A percentile compares a stretch with the other conserved stretches of the same genome.
These are phyloP conservation scores for Cercospora nicotianae DNA, from an alignment of 2,329 filamentous ascomycete genomes.

Conservation along the genomic window DNA sequence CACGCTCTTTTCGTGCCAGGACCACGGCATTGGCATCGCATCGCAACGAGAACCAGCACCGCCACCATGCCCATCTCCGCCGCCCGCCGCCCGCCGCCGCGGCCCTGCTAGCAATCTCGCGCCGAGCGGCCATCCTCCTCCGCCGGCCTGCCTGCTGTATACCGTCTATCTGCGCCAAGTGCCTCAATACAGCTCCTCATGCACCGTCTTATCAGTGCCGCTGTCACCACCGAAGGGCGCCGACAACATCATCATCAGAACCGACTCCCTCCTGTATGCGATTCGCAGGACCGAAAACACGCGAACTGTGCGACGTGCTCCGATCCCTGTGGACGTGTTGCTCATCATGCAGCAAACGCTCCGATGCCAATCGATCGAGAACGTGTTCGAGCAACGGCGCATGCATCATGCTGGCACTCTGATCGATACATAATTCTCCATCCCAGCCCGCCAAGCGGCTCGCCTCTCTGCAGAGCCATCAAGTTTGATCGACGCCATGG, in stretches of 20 bases:
- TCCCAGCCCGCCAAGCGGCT: neutral
- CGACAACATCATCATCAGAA: neutral
- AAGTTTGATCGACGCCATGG: neutral
- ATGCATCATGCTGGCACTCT: slow-evolving; percentile 6
- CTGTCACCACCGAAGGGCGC: neutral
- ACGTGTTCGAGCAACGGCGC: slow-evolving; percentile 10
- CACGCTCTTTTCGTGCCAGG: neutral
- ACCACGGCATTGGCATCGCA: neutral
- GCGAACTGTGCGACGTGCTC: slow-evolving; percentile 2
- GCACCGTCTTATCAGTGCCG: neutral
- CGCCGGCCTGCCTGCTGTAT: neutral
- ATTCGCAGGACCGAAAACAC: neutral
- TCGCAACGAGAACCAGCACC: neutral
- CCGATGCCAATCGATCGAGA: slow-evolving; percentile 14
- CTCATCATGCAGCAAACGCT: neutral
- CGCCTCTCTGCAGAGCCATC: neutral
- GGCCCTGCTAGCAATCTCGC: neutral
- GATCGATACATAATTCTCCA: neutral
- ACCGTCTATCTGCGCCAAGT: neutral
- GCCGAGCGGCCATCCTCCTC: neutral
- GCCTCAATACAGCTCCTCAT: neutral
- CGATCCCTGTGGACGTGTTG: neutral
- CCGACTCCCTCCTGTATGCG: neutral
- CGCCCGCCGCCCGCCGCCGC: neutral
- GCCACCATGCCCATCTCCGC: neutral